These are phyloP conservation scores for Beauveria varroae DNA, from an alignment of 2,329 filamentous ascomycete species.

Conservation along the genomic window DNA sequence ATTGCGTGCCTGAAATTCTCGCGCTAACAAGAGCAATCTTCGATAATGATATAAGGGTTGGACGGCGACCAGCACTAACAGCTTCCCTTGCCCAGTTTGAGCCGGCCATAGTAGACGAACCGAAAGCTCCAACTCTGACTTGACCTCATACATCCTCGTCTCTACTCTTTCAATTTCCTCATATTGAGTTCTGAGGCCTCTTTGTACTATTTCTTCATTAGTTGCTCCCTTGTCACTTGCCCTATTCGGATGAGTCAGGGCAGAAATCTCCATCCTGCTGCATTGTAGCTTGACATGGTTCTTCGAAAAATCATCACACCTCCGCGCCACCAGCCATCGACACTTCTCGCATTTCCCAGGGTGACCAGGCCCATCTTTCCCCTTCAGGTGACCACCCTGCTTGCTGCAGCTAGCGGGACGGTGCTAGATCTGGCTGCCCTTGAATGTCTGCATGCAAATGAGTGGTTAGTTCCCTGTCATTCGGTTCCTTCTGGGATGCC, in stretches of 20 bases:
- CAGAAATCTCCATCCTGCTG: background rate
- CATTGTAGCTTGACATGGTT: slow-evolving; percentile 8
- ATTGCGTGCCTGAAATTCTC: background rate
- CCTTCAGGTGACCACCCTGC: slow-evolving; percentile 1
- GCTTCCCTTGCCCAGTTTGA: background rate
- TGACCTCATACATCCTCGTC: background rate
- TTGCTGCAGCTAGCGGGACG: background rate
- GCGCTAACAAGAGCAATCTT: background rate
- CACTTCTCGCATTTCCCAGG: background rate
- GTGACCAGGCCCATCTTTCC: slow-evolving; percentile 2
- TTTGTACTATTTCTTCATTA: background rate
- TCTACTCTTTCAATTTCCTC: background rate
- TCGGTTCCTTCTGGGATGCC: background rate
- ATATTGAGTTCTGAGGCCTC: background rate
- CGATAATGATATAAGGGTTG: background rate
- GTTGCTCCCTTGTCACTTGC: background rate
- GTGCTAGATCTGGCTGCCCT: background rate
- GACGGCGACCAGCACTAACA: background rate
- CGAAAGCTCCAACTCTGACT: background rate
- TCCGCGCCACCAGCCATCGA: background rate
- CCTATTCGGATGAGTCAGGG: background rate
- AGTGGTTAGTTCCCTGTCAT: background rate
- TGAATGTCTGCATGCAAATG: background rate
- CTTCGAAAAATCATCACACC: background rate
- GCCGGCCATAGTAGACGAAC: background rate